Base-by-base conservation (phyloP, 768 basidiomycete species). In the Xanthoconium purpureum region DNA sequence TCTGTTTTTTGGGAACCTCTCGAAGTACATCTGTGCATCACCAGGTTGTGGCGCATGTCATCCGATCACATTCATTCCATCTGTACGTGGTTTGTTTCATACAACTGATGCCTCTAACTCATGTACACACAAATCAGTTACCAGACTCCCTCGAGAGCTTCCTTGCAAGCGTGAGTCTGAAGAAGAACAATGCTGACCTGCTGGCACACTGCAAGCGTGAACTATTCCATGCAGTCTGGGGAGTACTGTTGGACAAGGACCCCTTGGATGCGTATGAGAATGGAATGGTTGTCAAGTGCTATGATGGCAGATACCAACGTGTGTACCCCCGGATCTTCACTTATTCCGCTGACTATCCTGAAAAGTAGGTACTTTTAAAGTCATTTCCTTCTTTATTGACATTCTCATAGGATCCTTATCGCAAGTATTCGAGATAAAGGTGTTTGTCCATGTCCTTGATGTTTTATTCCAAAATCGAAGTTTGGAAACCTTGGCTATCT, bases 181-280 rank as follows among this genome's bases (percentile, higher is more conserved):
- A 9, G 29, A 44, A 50, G 37, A 50, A 14, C 3, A 13, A 50
- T 14, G 35, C 42, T 0, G 35, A 55, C 8, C 1, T 55, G 0
- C 35, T 55, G 1, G 33, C 49, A 0, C 55, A 62, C 13, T 62
- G 61, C 10, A 59, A 59, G 24, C 38, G 37, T 0, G 52, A 59
- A 6, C 14, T 59, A 2, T 32, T 59, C 3, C 58, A 62, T 18
- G 58, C 57, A 0, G 24, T 56, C 1, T 59, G 58, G 58, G 18
- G 15, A 0, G n/a, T 44, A 2, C 18, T 62, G 1, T 10, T 62
- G 0, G 55, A 57, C 17, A 12, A 18, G 24, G 24, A 2, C 24
- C 4, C 4, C 4, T 24, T 24, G 24, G 24, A 24, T 24, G 24
- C 24, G 24, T 24, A 24, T 4, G 24, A 24, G 24, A 24, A 57